A percentile compares a stretch with the other conserved stretches of the same genome.
These are phyloP conservation scores for Rhodotorula sp. DNA, from an alignment of 1,284 basidiomycete species.

Conservation along the genomic window DNA sequence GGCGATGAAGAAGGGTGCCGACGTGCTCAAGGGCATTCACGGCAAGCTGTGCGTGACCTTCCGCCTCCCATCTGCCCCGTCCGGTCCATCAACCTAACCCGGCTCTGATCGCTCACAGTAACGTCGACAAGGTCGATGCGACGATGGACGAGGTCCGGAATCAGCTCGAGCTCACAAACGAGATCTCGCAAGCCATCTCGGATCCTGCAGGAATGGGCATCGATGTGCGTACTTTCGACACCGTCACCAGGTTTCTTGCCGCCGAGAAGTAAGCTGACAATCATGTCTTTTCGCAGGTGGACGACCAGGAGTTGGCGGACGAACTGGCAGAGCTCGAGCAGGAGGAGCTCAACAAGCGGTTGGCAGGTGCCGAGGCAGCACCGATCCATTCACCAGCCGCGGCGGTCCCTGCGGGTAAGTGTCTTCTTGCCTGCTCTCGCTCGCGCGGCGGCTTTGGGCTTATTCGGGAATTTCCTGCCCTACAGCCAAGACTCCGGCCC, in stretches of 20 bases:
- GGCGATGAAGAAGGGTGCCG: slow-evolving; percentile 95
- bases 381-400: slow-evolving; percentile 75
- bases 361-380: slow-evolving; percentile 85
- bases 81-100: background rate
- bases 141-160: slow-evolving; percentile 89
- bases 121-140: slow-evolving; percentile 85
- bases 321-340: slow-evolving; percentile 91
- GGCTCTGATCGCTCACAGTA: slow-evolving; percentile 55
- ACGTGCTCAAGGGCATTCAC: slow-evolving; percentile 89
- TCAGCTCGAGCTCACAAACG: slow-evolving; percentile 90
- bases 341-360: slow-evolving; percentile 81
- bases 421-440: too few relatives aligned
- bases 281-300: slow-evolving; percentile 21
- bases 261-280: background rate
- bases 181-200: slow-evolving; percentile 93
- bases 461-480: background rate
- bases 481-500: slow-evolving; percentile 51
- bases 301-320: slow-evolving; percentile 74
- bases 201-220: slow-evolving; percentile 67
- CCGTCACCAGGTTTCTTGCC: slow-evolving; percentile 3
- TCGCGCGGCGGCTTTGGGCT: background rate
- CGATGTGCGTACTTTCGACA: slow-evolving; percentile 50
- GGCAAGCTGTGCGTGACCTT: slow-evolving; percentile 69
- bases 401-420: slow-evolving; percentile 24
- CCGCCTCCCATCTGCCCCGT: background rate